Percentiles rank a stretch among this genome's conserved stretches.
Evolutionary conservation across 73 alveolate genomes (phyloP).

Genomic region (Paraurostyla sp.): DNA sequence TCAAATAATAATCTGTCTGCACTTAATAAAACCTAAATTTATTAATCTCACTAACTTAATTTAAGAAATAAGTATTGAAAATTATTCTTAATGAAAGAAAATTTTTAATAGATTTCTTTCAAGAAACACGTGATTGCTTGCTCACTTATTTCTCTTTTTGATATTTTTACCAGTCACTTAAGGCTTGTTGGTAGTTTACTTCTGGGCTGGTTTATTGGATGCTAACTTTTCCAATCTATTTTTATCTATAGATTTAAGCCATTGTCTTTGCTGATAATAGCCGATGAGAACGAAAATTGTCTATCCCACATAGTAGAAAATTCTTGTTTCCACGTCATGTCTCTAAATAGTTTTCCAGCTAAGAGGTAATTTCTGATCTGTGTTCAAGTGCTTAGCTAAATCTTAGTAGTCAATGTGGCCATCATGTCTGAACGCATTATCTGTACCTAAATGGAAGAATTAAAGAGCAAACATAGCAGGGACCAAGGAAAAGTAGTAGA

Average conservation of each 20-base stretch:
- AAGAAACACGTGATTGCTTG: background rate
- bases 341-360: background rate
- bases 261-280: background rate
- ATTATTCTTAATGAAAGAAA: too few relatives aligned
- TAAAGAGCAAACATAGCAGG: slow-evolving; percentile 8
- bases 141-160: background rate
- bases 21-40: too few relatives aligned
- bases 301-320: background rate
- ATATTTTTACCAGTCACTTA: background rate
- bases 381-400: background rate
- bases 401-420: background rate
- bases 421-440: background rate
- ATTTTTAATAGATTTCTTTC: too few relatives aligned
- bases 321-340: background rate
- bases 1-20: too few relatives aligned
- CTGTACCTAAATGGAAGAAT: background rate
- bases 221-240: background rate
- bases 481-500: background rate
- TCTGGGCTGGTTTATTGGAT: too few relatives aligned
- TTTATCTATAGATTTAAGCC: background rate
- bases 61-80: too few relatives aligned
- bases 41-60: too few relatives aligned
- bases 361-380: slow-evolving; percentile 8
- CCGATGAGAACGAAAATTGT: background rate
- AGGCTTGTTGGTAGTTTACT: background rate